Evolutionary conservation across 1,284 basidiomycete species (phyloP).

Genomic region (Fomitopsis palustris): DNA sequence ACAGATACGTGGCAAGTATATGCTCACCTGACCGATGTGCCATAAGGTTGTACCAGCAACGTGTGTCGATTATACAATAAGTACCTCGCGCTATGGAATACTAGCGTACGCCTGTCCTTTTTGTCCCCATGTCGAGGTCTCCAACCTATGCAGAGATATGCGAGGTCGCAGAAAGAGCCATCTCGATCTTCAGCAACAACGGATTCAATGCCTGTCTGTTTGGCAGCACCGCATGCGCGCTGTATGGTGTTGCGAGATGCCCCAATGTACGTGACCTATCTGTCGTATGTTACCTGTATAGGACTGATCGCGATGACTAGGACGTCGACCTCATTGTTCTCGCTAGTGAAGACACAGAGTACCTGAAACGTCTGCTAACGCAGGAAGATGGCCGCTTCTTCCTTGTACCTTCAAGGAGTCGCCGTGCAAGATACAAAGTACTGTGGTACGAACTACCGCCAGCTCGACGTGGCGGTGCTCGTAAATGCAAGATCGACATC

Average conservation of each 20-base stretch:
- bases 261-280: constrained; percentile 15
- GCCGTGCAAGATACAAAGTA: constrained; percentile 25
- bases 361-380: constrained; percentile 22
- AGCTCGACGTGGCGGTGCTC: background rate
- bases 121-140: constrained; percentile 16
- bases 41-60: too few species aligned
- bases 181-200: constrained; percentile 8
- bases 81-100: constrained; percentile 24
- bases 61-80: too few species aligned
- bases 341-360: constrained; percentile 16
- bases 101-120: constrained; percentile 24
- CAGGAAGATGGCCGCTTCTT: constrained; percentile 21
- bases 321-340: constrained; percentile 31
- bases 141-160: constrained; percentile 9
- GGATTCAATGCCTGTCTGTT: constrained; percentile 19
- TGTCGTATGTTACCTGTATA: background rate
- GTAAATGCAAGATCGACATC: constrained; percentile 26
- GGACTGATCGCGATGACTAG: constrained; percentile 8
- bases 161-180: constrained; percentile 7
- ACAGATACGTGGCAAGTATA: too few species aligned
- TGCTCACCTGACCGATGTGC: too few species aligned
- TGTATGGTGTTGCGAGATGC: constrained; percentile 16
- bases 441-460: constrained; percentile 24
- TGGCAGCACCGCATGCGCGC: constrained; percentile 19
- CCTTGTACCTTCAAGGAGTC: constrained; percentile 20